These are phyloP conservation scores for Nicotiana tabacum DNA, from an alignment of 257 asterid species.

Conservation along the genomic window DNA sequence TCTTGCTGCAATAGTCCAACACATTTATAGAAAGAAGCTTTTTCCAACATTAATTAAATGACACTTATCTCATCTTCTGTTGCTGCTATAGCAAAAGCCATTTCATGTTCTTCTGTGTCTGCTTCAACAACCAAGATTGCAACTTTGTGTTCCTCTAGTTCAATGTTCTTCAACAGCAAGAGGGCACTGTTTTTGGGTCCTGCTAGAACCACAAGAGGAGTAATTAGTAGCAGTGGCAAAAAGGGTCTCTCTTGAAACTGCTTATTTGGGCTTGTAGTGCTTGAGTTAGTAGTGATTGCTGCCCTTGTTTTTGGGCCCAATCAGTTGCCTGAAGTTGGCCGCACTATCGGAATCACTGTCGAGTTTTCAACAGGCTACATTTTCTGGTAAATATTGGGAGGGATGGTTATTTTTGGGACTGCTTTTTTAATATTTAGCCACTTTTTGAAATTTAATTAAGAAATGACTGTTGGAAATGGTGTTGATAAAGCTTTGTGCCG, in stretches of 20 bases:
- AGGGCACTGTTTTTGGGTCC: constrained; percentile 24
- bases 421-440: no score
- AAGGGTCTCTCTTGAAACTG: constrained; percentile 59
- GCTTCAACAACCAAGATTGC: constrained; percentile 2
- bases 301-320: constrained; percentile 83
- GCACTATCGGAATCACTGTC: constrained; percentile 74
- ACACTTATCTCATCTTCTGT: not conserved
- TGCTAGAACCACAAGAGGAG: constrained; percentile 3
- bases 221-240: constrained; percentile 9
- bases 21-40: no score
- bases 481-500: no score
- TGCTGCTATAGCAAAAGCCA: not conserved
- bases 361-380: constrained; percentile 79
- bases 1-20: no score
- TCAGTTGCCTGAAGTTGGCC: constrained; percentile 77
- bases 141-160: constrained; percentile 43
- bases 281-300: constrained; percentile 81
- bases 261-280: constrained; percentile 58
- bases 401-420: no score
- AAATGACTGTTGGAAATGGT: no score
- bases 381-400: not conserved
- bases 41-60: no score
- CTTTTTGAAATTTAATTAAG: no score
- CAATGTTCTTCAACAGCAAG: constrained; percentile 45
- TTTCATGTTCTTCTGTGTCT: constrained; percentile 5